Evolutionary conservation across 2,329 filamentous ascomycete species (phyloP), one percentile per base, ranked within the genome.

Genomic region (Monosporascus sp.): DNA sequence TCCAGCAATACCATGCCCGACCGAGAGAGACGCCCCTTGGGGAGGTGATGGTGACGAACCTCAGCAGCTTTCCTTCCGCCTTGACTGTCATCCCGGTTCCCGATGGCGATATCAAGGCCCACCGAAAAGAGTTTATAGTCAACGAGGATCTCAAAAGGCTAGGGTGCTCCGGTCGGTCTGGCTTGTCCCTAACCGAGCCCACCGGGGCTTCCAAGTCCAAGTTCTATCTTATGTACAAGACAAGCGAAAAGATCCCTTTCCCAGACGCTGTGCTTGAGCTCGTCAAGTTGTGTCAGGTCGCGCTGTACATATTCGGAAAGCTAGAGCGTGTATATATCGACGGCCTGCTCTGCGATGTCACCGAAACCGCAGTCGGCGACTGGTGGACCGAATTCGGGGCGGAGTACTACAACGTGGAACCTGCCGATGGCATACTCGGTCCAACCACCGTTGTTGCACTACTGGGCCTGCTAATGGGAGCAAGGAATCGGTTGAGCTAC

Each of bases 331-430:
- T 92, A 59, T 97, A 96, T 67, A 89, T 90, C 7, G 94, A 99
- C 64, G 94, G 94, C 0, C 73, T 97, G 24, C 80, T 99, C 3
- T 99, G 94, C 68, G 94, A 99, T 72, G 79, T 94, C 44, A 97
- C 94, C 0, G 94, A 99, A 68, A 86, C 81, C 56, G 90, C 92
- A 2, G 84, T 97, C 62, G 87, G 86, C 56, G 89, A 97, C 68
- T 99, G 94, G 94, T 97, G 94, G 94, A 86, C 89, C 1, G 90
- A 96, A 63, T 87, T 97, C 54, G 94, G 94, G 2, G 86, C 86
- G 0, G 93, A 97, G 60, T 86, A 94, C 64, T 97, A 93, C 74
- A 95, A 93, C 51, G 83, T 91, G 36, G 94, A 97, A 69, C 93
- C 94, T 1, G 88, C 88, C 9, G 94, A 99, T 71, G 93, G 93